Base-by-base conservation (phyloP, 495 filamentous ascomycete genomes). In the Aspergillus conjunctus region DNA sequence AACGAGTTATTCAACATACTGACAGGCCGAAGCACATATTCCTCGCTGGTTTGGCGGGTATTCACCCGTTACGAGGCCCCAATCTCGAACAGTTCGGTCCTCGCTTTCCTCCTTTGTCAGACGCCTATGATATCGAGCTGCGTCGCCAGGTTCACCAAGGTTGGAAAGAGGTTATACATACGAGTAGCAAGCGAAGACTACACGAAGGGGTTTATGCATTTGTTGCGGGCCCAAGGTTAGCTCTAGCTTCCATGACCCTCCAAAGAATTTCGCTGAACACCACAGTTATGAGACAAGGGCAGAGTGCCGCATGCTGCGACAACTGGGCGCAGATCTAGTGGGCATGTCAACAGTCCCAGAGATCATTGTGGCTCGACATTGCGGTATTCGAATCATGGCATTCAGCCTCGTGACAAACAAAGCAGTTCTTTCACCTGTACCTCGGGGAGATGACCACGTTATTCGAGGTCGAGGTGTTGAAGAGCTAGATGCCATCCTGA, bases 281-380 rank as follows among this genome's bases (percentile, higher is more conserved):
- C 26, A 54, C 65, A 88, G 85, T 54, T 90, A 90, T 71, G 89
- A 92, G 66, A 92, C 89, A 1, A 79, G 89, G 60, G 87, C 89
- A 12, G 89, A 92, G 68, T 91, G 89, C 63, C 83, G 89, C 18
- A 85, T 92, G 83, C 79, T 92, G 59, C 79, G 78, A 30, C 73
- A 69, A 34, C 69, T 90, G 14, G 88, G 88, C 8, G 88, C 87
- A 26, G 88, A 92, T 70, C 71, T 91, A 17, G 89, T 91, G 4
- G 89, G 88, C 9, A 91, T 92, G 89, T 89, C 86, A 17, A 91
- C 88, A 7, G 87, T 91, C 15, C 89, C 89, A 11, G 89, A 92
- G 67, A 87, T 91, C 43, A 81, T 91, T 51, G 85, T 88, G 17
- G 89, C 89, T 14, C 79, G 89, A 62, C 89, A 92, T 66, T 85